phyloP scores from a whole-genome alignment of 2,329 filamentous ascomycete genomes.

The Calonectria pseudoreteaudii region DNA sequence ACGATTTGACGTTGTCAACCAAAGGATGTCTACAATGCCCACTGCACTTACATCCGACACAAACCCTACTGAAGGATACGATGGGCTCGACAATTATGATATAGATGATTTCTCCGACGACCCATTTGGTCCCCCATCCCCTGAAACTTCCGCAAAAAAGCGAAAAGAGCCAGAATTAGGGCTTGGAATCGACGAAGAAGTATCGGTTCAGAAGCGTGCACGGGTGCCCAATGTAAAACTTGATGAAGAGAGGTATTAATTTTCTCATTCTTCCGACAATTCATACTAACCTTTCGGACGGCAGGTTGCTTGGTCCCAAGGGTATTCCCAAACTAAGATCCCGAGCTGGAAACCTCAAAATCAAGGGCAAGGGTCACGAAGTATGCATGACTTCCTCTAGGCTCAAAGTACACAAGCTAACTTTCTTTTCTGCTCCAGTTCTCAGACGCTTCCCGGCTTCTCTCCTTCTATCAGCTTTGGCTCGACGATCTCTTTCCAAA shows the following conservation, averaged over 20 bases:
- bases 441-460: slow-evolving; percentile 81
- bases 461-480: slow-evolving; percentile 96
- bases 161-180: slow-evolving; percentile 62
- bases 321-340: slow-evolving; percentile 86
- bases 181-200: slow-evolving; percentile 87
- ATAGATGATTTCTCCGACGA: slow-evolving; percentile 64
- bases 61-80: slow-evolving; percentile 49
- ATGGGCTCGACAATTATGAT: slow-evolving; percentile 83
- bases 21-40: slow-evolving; percentile 35
- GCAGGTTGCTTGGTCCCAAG: slow-evolving; percentile 81
- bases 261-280: neutral
- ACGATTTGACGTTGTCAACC: neutral
- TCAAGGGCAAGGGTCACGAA: slow-evolving; percentile 96
- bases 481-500: slow-evolving; percentile 96
- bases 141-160: slow-evolving; percentile 57
- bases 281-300: neutral
- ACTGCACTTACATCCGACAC: slow-evolving; percentile 35
- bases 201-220: slow-evolving; percentile 82
- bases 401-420: neutral
- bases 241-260: slow-evolving; percentile 77
- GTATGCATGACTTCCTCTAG: slow-evolving; percentile 55
- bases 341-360: slow-evolving; percentile 77
- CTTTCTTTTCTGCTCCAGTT: slow-evolving; percentile 67
- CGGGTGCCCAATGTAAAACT: slow-evolving; percentile 83
- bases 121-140: slow-evolving; percentile 61